Conservation (phyloP, 495 filamentous ascomycete genomes). For the Penicillium alfredii region DNA sequence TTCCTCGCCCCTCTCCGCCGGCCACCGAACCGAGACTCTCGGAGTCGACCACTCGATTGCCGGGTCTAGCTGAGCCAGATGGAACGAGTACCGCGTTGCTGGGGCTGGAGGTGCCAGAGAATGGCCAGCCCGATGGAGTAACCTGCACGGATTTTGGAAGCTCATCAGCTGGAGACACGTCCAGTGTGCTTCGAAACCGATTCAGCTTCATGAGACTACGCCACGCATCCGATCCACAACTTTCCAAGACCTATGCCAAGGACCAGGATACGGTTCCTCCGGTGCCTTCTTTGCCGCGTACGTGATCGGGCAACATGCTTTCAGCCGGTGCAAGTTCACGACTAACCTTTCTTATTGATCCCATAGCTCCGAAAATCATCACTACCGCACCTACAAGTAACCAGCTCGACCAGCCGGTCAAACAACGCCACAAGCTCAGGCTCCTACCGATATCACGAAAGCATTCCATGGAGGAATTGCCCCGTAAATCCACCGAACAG, state of each 20-base stretch:
- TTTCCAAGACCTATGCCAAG: slow-evolving; percentile 75
- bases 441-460: slow-evolving; percentile 29
- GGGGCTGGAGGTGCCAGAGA: slow-evolving; percentile 11
- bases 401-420: slow-evolving; percentile 41
- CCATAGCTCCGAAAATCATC: slow-evolving; percentile 84
- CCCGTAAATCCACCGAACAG: slow-evolving; percentile 14
- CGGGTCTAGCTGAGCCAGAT: slow-evolving; percentile 14
- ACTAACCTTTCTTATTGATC: no score
- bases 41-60: slow-evolving; percentile 34
- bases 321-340: no score
- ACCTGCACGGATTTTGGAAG: slow-evolving; percentile 12
- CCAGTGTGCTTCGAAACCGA: slow-evolving; percentile 45
- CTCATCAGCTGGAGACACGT: slow-evolving; percentile 20
- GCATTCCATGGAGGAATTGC: slow-evolving; percentile 30
- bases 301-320: slow-evolving; percentile 32
- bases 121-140: slow-evolving; percentile 11
- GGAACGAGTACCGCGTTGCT: slow-evolving; percentile 5
- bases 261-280: slow-evolving; percentile 59
- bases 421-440: slow-evolving; percentile 42
- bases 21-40: slow-evolving; percentile 31
- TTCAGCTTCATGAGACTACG: slow-evolving; percentile 89
- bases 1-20: slow-evolving; percentile 34
- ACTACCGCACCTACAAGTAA: slow-evolving; percentile 84
- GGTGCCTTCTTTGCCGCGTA: slow-evolving; percentile 70
- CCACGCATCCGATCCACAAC: slow-evolving; percentile 89